A percentile compares a stretch with the other conserved stretches of the same genome.
Conservation (phyloP, 139 green algal species). For the Yamagishiella unicocca region DNA sequence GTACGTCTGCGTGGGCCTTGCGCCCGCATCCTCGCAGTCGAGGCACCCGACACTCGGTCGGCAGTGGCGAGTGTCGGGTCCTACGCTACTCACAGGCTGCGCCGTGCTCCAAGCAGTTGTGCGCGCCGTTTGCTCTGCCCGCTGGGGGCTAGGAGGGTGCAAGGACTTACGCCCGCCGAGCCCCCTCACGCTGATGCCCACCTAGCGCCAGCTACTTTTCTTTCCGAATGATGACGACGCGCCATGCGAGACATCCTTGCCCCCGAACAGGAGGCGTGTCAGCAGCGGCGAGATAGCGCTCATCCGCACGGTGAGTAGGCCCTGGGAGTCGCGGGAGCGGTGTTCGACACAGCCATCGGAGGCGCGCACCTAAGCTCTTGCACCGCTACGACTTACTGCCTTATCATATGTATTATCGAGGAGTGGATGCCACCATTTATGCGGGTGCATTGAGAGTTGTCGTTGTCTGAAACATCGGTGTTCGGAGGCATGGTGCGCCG, state of each 20-base stretch:
- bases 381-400: too few species aligned
- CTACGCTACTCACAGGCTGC: not conserved
- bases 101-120: not conserved
- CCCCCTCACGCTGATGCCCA: slow-evolving; percentile 11
- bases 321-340: not conserved
- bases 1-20: slow-evolving; percentile 2
- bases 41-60: too few species aligned
- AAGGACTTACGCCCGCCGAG: slow-evolving; percentile 15
- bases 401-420: too few species aligned
- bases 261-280: slow-evolving; percentile 7
- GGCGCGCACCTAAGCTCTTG: too few species aligned
- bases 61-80: too few species aligned
- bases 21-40: slow-evolving; percentile 16
- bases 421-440: too few species aligned
- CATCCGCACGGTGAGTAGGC: slow-evolving; percentile 16
- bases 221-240: slow-evolving; percentile 27
- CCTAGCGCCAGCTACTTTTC: slow-evolving; percentile 28
- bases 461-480: too few species aligned
- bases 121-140: not conserved
- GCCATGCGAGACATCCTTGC: slow-evolving; percentile 10
- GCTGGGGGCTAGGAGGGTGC: slow-evolving; percentile 20
- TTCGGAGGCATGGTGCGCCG: too few species aligned
- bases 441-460: too few species aligned
- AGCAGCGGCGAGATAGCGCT: slow-evolving; percentile 15
- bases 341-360: not conserved